Base-by-base conservation (phyloP, 2,329 filamentous ascomycete genomes). In the Exophiala phaeomuriformis region DNA sequence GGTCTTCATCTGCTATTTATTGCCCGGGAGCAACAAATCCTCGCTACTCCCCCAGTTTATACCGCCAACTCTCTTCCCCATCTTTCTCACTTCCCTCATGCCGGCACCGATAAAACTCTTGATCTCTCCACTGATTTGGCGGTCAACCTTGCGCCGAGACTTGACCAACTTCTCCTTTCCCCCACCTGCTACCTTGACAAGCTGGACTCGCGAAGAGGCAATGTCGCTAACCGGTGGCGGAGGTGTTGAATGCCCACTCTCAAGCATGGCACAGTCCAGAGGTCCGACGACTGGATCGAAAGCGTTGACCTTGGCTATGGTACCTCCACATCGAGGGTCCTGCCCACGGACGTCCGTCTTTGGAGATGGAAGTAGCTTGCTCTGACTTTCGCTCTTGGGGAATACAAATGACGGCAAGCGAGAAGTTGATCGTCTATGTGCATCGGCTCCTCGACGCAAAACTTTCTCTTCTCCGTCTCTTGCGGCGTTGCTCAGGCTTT, bases 1-100 rank as follows among this genome's bases (percentile, higher is more conserved):
- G 7, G 33, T 36, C n/a, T 7, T 36, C n/a, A 2, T n/a, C 33
- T 41, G 29, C 36, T 41, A 51, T 36, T 43, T 47, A 27, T 47
- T 35, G 6, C 42, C 47, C 9, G 47, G 36, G 28, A 42, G n/a
- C 19, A 43, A 12, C 40, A 53, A 41, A 30, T 58, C 53, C 30
- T 58, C 58, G 31, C 56, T 53, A 49, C 55, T 58, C 33, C 47
- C 40, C 52, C 53, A 59, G 33, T 36, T 48, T 40, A 58, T 56
- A 5, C 56, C 56, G 30, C 57, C 56, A 8, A 61, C 60, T 32
- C 56, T 39, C 8, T 53, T 47, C 29, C 58, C 52, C 58, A 62
- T 62, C 49, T 49, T 61, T 45, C 39, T 61, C 35, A 61, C 47
- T 49, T 58, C 58, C 42, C 57, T 53, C 46, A 62, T 51, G 9